Conservation (phyloP, 768 basidiomycete genomes). For the Mrakia blollopis region DNA sequence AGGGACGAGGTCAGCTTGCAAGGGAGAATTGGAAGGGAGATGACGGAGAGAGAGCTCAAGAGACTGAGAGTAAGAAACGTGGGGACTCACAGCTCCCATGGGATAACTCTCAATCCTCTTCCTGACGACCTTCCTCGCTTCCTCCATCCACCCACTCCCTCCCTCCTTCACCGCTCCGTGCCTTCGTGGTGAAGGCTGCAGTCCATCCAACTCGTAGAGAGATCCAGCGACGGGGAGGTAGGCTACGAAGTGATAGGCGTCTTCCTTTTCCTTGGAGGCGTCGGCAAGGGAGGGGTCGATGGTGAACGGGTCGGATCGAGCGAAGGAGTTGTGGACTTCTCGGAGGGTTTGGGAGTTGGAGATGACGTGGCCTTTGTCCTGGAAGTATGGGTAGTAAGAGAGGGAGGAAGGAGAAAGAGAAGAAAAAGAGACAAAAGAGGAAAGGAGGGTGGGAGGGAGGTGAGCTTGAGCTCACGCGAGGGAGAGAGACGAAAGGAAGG, state of each 20-base stretch:
- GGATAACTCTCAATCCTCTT: constrained; percentile 86
- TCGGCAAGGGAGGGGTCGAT: constrained; percentile 71
- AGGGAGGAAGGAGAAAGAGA: constrained; percentile 40
- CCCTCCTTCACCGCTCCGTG: constrained; percentile 55
- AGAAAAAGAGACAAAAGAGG: constrained; percentile 57
- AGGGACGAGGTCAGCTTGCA: background rate
- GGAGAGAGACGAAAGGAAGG: background rate
- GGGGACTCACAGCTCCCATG: constrained; percentile 69
- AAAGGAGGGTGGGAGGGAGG: background rate
- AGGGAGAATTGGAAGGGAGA: too few relatives aligned
- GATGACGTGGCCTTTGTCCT: constrained; percentile 15
- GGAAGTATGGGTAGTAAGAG: too few relatives aligned
- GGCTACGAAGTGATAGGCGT: constrained; percentile 95
- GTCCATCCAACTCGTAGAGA: constrained; percentile 89
- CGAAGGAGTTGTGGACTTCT: constrained; percentile 86
- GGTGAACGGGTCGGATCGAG: constrained; percentile 81
- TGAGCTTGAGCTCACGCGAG: background rate
- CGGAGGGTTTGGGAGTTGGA: constrained; percentile 39
- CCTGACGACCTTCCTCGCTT: constrained; percentile 61
- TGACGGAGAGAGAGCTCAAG: too few relatives aligned
- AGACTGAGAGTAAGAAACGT: too few relatives aligned
- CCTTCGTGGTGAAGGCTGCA: constrained; percentile 69
- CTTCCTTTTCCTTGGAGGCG: constrained; percentile 52
- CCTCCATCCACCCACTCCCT: constrained; percentile 73
- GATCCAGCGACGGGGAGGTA: constrained; percentile 79